These are phyloP conservation scores for Suillus luteus DNA, from an alignment of 768 basidiomycete species.

Conservation along the genomic window DNA sequence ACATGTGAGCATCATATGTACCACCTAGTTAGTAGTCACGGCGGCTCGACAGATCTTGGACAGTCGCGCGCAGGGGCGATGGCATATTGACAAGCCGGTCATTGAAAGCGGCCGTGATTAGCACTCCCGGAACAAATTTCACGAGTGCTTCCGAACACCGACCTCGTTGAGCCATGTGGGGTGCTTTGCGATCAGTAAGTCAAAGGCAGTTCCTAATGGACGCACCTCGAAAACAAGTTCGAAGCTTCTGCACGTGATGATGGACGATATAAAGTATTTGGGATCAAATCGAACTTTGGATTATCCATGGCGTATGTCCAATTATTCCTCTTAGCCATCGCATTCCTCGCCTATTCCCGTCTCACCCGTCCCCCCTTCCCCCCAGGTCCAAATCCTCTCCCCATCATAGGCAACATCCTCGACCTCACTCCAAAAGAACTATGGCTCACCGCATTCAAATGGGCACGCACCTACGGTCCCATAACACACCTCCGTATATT, in stretches of 20 bases:
- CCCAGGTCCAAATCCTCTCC: conserved; percentile 69
- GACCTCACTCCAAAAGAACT: conserved; percentile 63
- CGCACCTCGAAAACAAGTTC: neutral
- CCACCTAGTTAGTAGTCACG: too few species aligned
- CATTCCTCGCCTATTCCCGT: conserved; percentile 22
- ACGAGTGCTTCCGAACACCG: too few species aligned
- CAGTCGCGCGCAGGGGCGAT: neutral
- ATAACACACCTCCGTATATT: conserved; percentile 66
- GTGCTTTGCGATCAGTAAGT: neutral
- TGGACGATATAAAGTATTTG: neutral
- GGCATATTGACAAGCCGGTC: neutral
- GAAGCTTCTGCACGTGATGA: neutral
- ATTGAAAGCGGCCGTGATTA: too few species aligned
- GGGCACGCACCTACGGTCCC: conserved; percentile 57
- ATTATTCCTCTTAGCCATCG: conserved; percentile 17
- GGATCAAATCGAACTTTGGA: too few species aligned
- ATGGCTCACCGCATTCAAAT: conserved; percentile 61
- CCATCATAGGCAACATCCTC: conserved; percentile 62
- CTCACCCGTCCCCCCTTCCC: conserved; percentile 42
- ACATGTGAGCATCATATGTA: too few species aligned
- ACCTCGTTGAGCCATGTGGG: neutral
- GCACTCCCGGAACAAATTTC: too few species aligned
- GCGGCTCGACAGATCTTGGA: too few species aligned
- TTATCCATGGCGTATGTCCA: too few species aligned
- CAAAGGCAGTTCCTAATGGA: neutral